These are phyloP conservation scores for Fraxinus latifolia DNA, from an alignment of 305 asterid genomes.

Conservation along the genomic window DNA sequence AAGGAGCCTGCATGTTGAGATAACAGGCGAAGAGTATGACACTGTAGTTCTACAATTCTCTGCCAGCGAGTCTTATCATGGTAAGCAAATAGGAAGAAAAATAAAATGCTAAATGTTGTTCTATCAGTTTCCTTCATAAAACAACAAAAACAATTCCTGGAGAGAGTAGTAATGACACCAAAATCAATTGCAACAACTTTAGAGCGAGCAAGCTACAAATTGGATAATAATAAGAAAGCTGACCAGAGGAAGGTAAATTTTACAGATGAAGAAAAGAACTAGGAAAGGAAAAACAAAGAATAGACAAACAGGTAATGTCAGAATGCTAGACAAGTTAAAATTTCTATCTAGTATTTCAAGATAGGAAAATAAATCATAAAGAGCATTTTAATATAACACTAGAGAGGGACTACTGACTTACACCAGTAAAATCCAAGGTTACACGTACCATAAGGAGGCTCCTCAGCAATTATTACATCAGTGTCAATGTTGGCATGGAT, in stretches of 20 bases:
- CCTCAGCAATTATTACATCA: constrained; percentile 98
- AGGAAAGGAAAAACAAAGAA: not conserved
- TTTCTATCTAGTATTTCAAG: not conserved
- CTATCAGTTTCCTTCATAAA: not conserved
- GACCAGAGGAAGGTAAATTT: not conserved
- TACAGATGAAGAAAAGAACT: not conserved
- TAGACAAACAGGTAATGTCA: not conserved
- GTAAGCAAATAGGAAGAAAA: not conserved
- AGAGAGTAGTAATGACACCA: not conserved
- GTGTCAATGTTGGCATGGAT: constrained; percentile 99
- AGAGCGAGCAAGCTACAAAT: not conserved
- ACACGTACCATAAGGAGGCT: constrained; percentile 92
- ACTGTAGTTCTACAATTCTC: not conserved
- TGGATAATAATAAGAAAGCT: not conserved
- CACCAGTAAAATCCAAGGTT: constrained; percentile 16
- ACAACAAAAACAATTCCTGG: not conserved
- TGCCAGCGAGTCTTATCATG: not conserved
- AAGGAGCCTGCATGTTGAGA: not conserved
- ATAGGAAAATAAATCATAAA: not conserved
- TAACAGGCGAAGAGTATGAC: not conserved
- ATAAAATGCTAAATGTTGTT: not conserved
- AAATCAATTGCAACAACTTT: not conserved
- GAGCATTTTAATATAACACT: not conserved
- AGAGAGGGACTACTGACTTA: not conserved
- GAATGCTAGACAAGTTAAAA: not conserved